A percentile compares a stretch with the other conserved stretches of the same genome.
These are phyloP conservation scores for Tylopilus sp. DNA, from an alignment of 768 basidiomycete genomes.

Conservation along the genomic window DNA sequence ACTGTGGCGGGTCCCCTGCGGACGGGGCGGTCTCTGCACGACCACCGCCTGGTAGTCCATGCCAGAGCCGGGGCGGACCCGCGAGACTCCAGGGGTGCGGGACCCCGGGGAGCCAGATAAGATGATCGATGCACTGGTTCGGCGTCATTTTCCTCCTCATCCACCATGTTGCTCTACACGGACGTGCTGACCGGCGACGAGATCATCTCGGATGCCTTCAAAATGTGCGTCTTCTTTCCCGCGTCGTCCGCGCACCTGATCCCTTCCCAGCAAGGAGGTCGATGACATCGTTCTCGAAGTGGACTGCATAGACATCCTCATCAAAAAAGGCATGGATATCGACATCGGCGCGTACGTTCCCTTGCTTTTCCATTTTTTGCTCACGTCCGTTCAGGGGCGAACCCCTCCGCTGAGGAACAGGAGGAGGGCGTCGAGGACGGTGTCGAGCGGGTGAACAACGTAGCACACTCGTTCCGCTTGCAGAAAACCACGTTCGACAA, in stretches of 20 bases:
- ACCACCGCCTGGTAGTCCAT: slow-evolving; percentile 85
- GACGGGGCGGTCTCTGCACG: slow-evolving; percentile 55
- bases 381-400: slow-evolving; percentile 60
- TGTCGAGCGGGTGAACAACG: slow-evolving; percentile 77
- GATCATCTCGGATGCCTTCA: slow-evolving; percentile 94
- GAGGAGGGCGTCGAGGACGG: slow-evolving; percentile 83
- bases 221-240: slow-evolving; percentile 51
- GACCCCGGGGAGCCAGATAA: slow-evolving; percentile 20
- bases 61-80: not conserved
- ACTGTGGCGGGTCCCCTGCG: slow-evolving; percentile 55
- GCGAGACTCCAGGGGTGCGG: not conserved
- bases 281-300: slow-evolving; percentile 85
- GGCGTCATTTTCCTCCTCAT: not conserved
- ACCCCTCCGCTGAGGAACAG: slow-evolving; percentile 87
- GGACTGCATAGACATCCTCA: slow-evolving; percentile 65
- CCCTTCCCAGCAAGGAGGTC: slow-evolving; percentile 59
- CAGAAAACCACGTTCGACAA: slow-evolving; percentile 83
- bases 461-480: slow-evolving; percentile 90
- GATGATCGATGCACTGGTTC: slow-evolving; percentile 9
- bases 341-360: slow-evolving; percentile 69
- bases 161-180: slow-evolving; percentile 67
- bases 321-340: slow-evolving; percentile 76
- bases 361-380: not conserved
- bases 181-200: slow-evolving; percentile 81
- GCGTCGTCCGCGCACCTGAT: not conserved